Base-by-base conservation (phyloP, 2,329 filamentous ascomycete genomes). In the Sporothrix brunneoviolacea region DNA sequence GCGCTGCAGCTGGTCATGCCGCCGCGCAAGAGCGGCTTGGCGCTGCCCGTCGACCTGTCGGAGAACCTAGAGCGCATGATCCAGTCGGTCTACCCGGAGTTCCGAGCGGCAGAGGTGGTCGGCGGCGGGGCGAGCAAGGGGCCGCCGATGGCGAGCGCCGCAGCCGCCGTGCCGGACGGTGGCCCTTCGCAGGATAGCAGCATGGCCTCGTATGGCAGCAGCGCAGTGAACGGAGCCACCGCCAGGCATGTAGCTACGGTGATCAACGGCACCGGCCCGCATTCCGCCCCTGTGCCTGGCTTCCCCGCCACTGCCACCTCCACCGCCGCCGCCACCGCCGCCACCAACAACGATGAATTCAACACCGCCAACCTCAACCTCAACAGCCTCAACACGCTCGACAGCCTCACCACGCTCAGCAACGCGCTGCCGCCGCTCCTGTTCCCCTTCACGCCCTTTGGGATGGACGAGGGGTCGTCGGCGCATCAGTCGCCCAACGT, bases 21-120 rank as follows among this genome's bases (percentile, higher is more conserved):
- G 10, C 41, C 37, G 5, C 38, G n/a, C 10, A 24, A 39, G 21
- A 2, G 12, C 1, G 33, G 35, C 8, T 16, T 16, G 15, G 15
- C 35, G 0, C 30, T 50, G 3, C 47, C 52, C 3, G 50, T 56
- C 3, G 50, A 57, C 7, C 12, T 53, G n/a, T 27, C 48, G 4
- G 30, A 42, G 18, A 56, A 50, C 22, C 33, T 57, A 1, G 54
- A 57, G 46, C 48, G 35, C 8, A 56, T 57, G 50, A 35, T 57
- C 8, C 50, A 51, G 28, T 42, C 50, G 3, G 54, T 57, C 6
- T 57, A 56, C 38, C 55, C 55, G 12, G 54, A 57, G 10, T 57
- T 57, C n/a, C 52, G 48, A 3, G 40, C 52, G 3, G 47, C 40
- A 16, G 19, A 49, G 16, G 35, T 50, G 10, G 16, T 18, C 19